Conservation (phyloP, 2,329 filamentous ascomycete genomes). For the Talaromyces sp. region DNA sequence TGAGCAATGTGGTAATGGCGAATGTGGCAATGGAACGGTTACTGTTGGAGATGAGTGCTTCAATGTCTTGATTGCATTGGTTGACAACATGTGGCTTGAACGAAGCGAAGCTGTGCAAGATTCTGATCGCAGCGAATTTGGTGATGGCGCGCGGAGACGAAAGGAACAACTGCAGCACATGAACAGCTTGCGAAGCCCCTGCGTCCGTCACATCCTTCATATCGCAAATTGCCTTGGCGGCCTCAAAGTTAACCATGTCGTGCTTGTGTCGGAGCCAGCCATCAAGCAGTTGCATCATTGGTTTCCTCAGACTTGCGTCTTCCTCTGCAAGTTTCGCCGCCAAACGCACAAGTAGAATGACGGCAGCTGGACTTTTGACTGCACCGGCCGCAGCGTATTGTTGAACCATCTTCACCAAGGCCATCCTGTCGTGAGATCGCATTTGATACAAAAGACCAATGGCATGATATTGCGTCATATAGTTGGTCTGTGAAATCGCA, state of each 20-base stretch:
- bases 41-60: slow-evolving; percentile 91
- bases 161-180: slow-evolving; percentile 93
- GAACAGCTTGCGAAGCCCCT: slow-evolving; percentile 87
- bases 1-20: slow-evolving; percentile 94
- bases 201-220: slow-evolving; percentile 89
- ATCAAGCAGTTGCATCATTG: slow-evolving; percentile 96
- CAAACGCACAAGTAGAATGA: slow-evolving; percentile 86
- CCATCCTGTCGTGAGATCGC: slow-evolving; percentile 96
- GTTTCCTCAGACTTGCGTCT: slow-evolving; percentile 80
- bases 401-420: slow-evolving; percentile 99
- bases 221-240: slow-evolving; percentile 95
- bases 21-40: slow-evolving; percentile 98
- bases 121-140: slow-evolving; percentile 95
- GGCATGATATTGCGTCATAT: slow-evolving; percentile 97
- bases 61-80: slow-evolving; percentile 94
- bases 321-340: slow-evolving; percentile 94
- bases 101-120: slow-evolving; percentile 91
- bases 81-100: slow-evolving; percentile 94
- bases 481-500: slow-evolving; percentile 74
- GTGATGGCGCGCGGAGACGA: slow-evolving; percentile 92
- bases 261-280: slow-evolving; percentile 98
- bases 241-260: slow-evolving; percentile 99
- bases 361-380: slow-evolving; percentile 90
- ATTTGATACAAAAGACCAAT: slow-evolving; percentile 97
- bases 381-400: slow-evolving; percentile 89